Base-by-base conservation (phyloP, 257 asterid species). In the Solanum clarkiae region DNA sequence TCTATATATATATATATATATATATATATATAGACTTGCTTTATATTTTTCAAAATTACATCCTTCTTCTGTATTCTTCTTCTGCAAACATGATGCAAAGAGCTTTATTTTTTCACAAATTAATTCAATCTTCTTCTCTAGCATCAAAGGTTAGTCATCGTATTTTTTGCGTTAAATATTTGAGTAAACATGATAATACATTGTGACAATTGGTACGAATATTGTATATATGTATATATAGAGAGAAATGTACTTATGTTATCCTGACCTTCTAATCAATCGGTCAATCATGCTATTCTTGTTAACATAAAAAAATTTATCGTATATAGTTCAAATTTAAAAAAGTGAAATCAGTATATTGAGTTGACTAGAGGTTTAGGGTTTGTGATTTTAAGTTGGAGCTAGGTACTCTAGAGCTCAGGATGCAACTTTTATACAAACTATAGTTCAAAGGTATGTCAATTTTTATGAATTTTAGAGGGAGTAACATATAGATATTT, bases 321-420 rank as follows among this genome's bases (percentile, higher is more conserved):
- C 13, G 1, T 45, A 72, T 8, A 70, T 45, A 72, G n/a, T n/a
- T 72, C 59, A n/a, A n/a, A 57, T 45, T 1, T 45, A 0, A 45
- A 72, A 13, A 3, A 45, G 2, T 1, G 17, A 69, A 70, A 0
- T 29, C 0, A 56, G 14, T 68, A 32, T 32, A 16, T 68, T 8
- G 6, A 70, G 10, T 6, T 70, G 55, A 42, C 10, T 4, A 9
- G 17, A 71, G 18, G 18, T 42, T 62, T 82, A 8, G 42, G 14
- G 13, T 18, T 42, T 44, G 62, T 47, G 47, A 32, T 57, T 87
- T 77, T 44, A 93, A 95, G 10, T 88, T 80, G 89, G 91, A 86
- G 87, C 70, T 45, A 60, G 87, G 17, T 45, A 80, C 72, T 84
- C 81, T 45, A 85, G 87, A 29, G 85, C 90, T 20, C 89, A 86